Conservation (phyloP, 441 rosid species). For the Viola pubescens region DNA sequence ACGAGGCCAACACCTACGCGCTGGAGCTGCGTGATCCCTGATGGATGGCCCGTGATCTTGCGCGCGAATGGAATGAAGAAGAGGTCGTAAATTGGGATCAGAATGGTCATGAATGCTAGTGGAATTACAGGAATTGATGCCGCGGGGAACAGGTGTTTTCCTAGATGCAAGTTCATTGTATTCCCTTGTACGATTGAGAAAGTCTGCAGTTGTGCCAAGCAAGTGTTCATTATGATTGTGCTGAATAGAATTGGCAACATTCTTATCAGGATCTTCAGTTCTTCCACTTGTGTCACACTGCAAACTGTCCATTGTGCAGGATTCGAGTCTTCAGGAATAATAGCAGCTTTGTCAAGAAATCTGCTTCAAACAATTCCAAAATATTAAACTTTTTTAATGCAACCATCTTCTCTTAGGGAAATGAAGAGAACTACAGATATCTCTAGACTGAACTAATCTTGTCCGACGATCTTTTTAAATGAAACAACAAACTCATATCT, state of each 20-base stretch:
- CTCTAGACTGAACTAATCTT: neutral
- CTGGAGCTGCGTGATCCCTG: slow-evolving; percentile 41
- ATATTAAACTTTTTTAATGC: too few species aligned
- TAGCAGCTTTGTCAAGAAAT: slow-evolving; percentile 43
- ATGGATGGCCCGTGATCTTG: slow-evolving; percentile 35
- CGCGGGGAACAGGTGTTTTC: slow-evolving; percentile 27
- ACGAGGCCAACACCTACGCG: slow-evolving; percentile 39
- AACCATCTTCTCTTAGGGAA: too few species aligned
- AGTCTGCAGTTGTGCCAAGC: slow-evolving; percentile 51
- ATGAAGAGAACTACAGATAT: neutral
- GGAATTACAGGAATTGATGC: slow-evolving; percentile 40
- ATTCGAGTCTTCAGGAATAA: slow-evolving; percentile 16
- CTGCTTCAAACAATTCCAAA: slow-evolving; percentile 16
- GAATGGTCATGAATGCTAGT: slow-evolving; percentile 31
- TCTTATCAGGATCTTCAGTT: slow-evolving; percentile 47
- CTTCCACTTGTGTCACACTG: slow-evolving; percentile 56
- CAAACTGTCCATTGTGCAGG: slow-evolving; percentile 25
- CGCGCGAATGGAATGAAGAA: slow-evolving; percentile 32
- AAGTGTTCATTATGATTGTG: slow-evolving; percentile 55
- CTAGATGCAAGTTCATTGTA: slow-evolving; percentile 22
- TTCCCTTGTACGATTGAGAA: slow-evolving; percentile 37
- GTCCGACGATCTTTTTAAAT: too few species aligned
- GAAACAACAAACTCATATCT: too few species aligned
- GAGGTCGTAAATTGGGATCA: slow-evolving; percentile 33
- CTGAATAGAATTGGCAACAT: slow-evolving; percentile 46